Base-by-base conservation (phyloP, 2,329 filamentous ascomycete genomes). In the Sarocladium oryzae region DNA sequence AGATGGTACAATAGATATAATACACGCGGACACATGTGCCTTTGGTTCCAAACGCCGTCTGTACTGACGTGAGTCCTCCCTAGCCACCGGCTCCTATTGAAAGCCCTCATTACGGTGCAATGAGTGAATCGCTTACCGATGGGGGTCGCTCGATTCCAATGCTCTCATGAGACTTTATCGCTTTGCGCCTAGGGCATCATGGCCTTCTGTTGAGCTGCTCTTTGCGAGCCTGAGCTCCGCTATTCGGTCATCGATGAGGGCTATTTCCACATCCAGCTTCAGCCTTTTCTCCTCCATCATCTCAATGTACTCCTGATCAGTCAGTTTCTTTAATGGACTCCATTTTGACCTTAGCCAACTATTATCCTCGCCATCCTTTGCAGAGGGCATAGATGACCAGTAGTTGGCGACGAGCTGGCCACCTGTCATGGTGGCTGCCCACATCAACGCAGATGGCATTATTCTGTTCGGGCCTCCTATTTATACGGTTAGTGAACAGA, bases 241-340 rank as follows among this genome's bases (percentile, higher is more conserved):
- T 57, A 93, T 88, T 60, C 81, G 82, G 51, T 92, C 88, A 60
- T 93, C 87, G 32, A 92, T 74, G 4, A 93, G 66, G 0, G 87
- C 83, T 65, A 93, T 89, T 55, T 92, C 86, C 1, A 81, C 86
- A 56, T 93, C 85, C 2, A 92, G 69, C 55, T 74, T 77, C 23
- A 92, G 64, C 36, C 89, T 69, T 67, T 85, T 89, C 63, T 91
- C 86, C 26, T 76, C 72, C 60, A 93, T 72, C 69, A 89, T 82
- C 1, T 76, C 69, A 53, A 79, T 77, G 61, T 93, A 93, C 58
- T 93, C 83, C 23, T 85, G 76, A 57, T 93, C 84, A 0, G 81
- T 81, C 23, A 93, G 69, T 11, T 79, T 77, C 58, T 77, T 85
- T 55, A 93, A 72, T 0, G 88, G 88, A 56, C 82, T 86, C 79